Evolutionary conservation across 2,329 filamentous ascomycete genomes (phyloP).

Genomic region (Colletotrichum graminicola): DNA sequence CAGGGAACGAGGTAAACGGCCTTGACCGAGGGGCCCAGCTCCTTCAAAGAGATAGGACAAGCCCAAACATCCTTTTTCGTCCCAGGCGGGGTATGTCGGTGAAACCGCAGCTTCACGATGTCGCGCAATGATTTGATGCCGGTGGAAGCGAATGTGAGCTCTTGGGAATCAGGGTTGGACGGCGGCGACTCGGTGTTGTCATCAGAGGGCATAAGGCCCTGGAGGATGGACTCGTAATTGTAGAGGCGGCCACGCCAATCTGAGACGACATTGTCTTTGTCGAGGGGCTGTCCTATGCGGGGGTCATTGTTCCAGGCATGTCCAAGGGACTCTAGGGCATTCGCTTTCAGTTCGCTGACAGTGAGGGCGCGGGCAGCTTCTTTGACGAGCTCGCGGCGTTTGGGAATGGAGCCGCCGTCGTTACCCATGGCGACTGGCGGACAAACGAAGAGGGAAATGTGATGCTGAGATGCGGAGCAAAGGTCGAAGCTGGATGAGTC

Average conservation of each 20-base stretch:
- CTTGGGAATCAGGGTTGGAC: conserved; percentile 45
- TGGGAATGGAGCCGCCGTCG: conserved; percentile 96
- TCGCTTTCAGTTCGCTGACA: conserved; percentile 88
- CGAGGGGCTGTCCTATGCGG: conserved; percentile 82
- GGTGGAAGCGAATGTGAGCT: conserved; percentile 58
- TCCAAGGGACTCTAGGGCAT: conserved; percentile 83
- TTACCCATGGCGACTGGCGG: conserved; percentile 82
- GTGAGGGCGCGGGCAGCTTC: conserved; percentile 87
- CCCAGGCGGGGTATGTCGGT: conserved; percentile 52
- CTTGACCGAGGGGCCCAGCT: conserved; percentile 82
- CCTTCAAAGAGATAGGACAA: conserved; percentile 90
- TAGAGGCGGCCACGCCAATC: conserved; percentile 88
- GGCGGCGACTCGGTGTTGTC: conserved; percentile 47
- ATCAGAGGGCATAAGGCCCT: conserved; percentile 63
- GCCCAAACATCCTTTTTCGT: conserved; percentile 73
- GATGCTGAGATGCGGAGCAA: conserved; percentile 1
- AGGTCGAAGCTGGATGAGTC: not conserved
- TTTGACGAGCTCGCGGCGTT: conserved; percentile 94
- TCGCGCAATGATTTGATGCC: conserved; percentile 87
- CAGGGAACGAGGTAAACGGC: conserved; percentile 94
- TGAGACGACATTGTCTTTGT: conserved; percentile 79
- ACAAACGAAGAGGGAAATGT: not conserved
- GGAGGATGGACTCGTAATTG: conserved; percentile 91
- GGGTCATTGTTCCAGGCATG: conserved; percentile 92
- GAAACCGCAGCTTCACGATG: conserved; percentile 87